phyloP scores from a whole-genome alignment of 176 grass and related monocot genomes.

The Ampelocalamus luodianensis region DNA sequence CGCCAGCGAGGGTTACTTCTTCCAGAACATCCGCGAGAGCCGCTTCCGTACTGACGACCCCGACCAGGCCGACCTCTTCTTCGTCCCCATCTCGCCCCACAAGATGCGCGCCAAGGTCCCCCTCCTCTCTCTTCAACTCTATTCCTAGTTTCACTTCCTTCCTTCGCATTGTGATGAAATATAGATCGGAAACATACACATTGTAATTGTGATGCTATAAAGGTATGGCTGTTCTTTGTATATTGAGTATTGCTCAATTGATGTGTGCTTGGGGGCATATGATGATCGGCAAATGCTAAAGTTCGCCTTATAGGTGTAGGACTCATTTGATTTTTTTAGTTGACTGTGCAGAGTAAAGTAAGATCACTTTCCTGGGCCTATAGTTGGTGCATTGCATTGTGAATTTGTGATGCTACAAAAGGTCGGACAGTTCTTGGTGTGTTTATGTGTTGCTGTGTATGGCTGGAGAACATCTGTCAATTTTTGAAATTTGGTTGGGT shows the following conservation, averaged over 20 bases:
- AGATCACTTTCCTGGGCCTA: neutral
- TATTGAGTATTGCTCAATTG: neutral
- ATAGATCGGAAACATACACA: neutral
- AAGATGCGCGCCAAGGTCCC: conserved; percentile 94
- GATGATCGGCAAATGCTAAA: neutral
- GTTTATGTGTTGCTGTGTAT: neutral
- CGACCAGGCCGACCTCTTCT: conserved; percentile 74
- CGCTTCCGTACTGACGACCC: conserved; percentile 75
- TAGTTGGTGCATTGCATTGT: neutral
- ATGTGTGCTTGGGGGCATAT: neutral
- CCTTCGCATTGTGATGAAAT: neutral
- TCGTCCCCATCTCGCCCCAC: conserved; percentile 86
- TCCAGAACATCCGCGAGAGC: conserved; percentile 93
- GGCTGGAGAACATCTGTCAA: neutral
- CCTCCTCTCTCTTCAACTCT: neutral
- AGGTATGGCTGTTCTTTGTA: neutral
- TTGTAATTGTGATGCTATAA: neutral
- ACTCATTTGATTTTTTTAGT: neutral
- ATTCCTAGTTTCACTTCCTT: neutral
- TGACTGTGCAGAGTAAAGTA: neutral
- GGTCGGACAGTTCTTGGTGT: neutral
- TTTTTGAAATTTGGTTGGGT: neutral
- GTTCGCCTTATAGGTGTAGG: neutral
- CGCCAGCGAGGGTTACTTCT: conserved; percentile 95
- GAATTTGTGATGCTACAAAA: neutral